Evolutionary conservation across 2,329 filamentous ascomycete species (phyloP).

Genomic region (Fusarium sp.): DNA sequence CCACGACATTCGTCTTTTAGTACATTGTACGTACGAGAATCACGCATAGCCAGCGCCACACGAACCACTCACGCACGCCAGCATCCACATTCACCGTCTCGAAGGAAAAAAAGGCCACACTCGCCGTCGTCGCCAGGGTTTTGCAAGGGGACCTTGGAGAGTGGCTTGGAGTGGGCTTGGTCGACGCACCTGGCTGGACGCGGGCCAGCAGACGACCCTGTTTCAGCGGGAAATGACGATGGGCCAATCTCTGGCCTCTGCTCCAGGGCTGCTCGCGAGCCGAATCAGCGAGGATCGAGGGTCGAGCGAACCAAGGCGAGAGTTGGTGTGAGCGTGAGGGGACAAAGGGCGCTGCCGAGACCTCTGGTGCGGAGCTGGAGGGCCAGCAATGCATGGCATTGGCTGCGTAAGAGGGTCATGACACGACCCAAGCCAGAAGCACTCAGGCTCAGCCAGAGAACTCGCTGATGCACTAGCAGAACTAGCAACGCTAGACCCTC

Average conservation of each 20-base stretch:
- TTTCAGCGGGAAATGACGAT: conserved; percentile 48
- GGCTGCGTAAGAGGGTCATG: conserved; percentile 31
- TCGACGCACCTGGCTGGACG: conserved; percentile 6
- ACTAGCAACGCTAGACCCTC: conserved; percentile 16
- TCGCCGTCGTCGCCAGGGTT: background rate
- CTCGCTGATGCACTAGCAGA: conserved; percentile 22
- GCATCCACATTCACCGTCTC: conserved; percentile 28
- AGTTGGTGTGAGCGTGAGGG: conserved; percentile 9
- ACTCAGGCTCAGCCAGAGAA: conserved; percentile 5
- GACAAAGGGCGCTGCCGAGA: conserved; percentile 35
- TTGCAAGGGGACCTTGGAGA: conserved; percentile 16
- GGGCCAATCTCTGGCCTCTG: conserved; percentile 43
- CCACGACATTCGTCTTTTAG: background rate
- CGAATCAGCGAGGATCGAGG: conserved; percentile 12
- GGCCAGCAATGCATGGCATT: conserved; percentile 23
- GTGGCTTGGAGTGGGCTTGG: conserved; percentile 33
- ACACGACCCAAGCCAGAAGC: conserved; percentile 36
- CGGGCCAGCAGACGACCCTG: conserved; percentile 45
- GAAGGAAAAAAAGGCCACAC: background rate
- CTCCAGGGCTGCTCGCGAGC: conserved; percentile 13
- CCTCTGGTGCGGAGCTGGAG: conserved; percentile 37
- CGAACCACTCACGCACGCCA: conserved; percentile 17
- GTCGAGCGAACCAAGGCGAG: conserved; percentile 11
- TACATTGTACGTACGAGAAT: conserved; percentile 20
- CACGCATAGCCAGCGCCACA: conserved; percentile 20